phyloP scores from a whole-genome alignment of 208 protist species.

The Acanthamoeba castellanii region DNA sequence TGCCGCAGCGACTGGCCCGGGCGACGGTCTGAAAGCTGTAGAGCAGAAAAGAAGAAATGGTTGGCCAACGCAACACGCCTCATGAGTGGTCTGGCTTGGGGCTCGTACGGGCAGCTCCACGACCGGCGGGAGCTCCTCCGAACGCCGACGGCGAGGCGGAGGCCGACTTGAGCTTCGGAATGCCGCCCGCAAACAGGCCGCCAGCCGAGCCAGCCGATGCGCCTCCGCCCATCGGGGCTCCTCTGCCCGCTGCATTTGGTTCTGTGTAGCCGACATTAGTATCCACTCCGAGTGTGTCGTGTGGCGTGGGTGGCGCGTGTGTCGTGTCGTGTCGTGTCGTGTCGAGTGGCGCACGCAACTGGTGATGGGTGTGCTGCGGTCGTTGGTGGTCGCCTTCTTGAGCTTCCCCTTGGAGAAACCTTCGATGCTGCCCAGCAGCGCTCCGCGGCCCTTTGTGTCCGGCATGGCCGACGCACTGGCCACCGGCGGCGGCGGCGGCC shows the following conservation, averaged over 20 bases:
- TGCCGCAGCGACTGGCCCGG: too few species aligned
- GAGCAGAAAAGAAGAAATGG: too few species aligned
- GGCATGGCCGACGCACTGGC: neutral
- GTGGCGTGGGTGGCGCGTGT: too few species aligned
- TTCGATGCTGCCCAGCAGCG: conserved; percentile 78
- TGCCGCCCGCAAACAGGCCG: conserved; percentile 40
- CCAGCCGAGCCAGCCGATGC: neutral
- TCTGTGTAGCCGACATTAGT: neutral
- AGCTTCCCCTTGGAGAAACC: conserved; percentile 73
- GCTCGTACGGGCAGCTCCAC: too few species aligned
- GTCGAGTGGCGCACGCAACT: too few species aligned
- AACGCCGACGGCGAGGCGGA: too few species aligned
- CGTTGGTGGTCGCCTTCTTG: conserved; percentile 39
- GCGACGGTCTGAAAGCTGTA: too few species aligned
- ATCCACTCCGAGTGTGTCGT: too few species aligned
- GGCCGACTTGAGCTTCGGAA: conserved; percentile 3
- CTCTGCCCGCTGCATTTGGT: neutral
- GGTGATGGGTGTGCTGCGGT: neutral
- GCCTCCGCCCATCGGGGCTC: neutral
- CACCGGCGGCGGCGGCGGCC: neutral
- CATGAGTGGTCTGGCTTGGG: too few species aligned
- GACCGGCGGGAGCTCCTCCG: too few species aligned
- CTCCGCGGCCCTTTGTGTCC: neutral
- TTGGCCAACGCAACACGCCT: too few species aligned
- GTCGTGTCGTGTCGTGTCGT: too few species aligned